phyloP scores from a whole-genome alignment of 192 early-diverging fungal genomes.

The Physocladia obscura region DNA sequence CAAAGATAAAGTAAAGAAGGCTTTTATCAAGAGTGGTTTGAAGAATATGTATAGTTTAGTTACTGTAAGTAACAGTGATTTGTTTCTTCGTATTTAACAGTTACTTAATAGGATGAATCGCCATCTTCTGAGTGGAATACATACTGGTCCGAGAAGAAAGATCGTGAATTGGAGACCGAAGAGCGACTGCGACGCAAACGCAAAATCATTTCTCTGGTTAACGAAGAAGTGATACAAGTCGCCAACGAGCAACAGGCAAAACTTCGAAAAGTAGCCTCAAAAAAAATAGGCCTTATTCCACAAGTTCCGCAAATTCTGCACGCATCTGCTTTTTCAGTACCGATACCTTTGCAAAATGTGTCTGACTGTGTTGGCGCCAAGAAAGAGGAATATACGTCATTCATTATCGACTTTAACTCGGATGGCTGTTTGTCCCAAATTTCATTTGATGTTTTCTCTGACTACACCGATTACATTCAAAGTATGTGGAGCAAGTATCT shows the following conservation, averaged over 20 bases:
- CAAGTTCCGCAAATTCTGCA: neutral
- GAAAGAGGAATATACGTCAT: neutral
- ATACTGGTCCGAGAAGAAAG: neutral
- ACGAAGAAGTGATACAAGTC: neutral
- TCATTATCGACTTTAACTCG: neutral
- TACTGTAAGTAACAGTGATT: neutral
- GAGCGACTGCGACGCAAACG: neutral
- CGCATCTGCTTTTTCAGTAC: neutral
- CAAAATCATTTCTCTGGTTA: neutral
- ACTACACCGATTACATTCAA: neutral
- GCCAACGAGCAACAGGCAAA: neutral
- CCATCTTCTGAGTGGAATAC: neutral
- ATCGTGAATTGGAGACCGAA: neutral
- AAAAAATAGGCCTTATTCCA: neutral
- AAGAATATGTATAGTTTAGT: neutral
- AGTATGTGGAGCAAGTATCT: neutral
- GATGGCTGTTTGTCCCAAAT: neutral
- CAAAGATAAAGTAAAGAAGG: neutral
- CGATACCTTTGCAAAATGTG: neutral
- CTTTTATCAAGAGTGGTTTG: neutral
- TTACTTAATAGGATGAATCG: neutral
- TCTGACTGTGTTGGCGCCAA: neutral
- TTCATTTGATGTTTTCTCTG: neutral
- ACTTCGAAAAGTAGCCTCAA: neutral
- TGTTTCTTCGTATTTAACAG: neutral